These are phyloP conservation scores for Stereocaulon alpinum DNA, from an alignment of 495 filamentous ascomycete genomes.

Conservation along the genomic window DNA sequence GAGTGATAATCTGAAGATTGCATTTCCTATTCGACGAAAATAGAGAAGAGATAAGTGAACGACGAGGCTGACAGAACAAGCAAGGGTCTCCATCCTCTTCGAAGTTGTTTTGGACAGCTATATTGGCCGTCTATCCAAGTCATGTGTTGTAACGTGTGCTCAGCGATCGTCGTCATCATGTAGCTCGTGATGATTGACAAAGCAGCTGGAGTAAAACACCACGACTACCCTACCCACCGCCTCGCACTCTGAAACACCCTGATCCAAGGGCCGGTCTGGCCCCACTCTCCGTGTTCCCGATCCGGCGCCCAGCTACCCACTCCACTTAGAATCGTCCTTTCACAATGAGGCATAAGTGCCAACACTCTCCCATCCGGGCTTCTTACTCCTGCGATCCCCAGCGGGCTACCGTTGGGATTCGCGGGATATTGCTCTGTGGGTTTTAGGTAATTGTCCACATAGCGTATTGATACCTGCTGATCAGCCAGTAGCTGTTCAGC, in stretches of 20 bases:
- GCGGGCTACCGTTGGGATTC: conserved; percentile 88
- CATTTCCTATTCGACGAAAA: too few species aligned
- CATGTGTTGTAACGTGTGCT: too few species aligned
- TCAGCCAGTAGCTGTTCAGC: conserved; percentile 45
- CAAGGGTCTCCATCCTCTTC: too few species aligned
- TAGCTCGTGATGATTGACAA: neutral
- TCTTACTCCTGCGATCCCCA: conserved; percentile 74
- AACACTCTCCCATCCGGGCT: conserved; percentile 75
- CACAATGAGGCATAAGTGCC: conserved; percentile 94
- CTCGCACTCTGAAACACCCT: conserved; percentile 16
- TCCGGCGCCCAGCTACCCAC: conserved; percentile 66
- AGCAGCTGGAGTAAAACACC: too few species aligned
- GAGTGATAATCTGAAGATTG: too few species aligned
- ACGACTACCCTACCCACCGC: conserved; percentile 8
- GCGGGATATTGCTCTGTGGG: conserved; percentile 77
- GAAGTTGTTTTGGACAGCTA: too few species aligned
- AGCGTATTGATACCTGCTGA: conserved; percentile 62
- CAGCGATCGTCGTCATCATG: too few species aligned
- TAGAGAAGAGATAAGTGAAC: too few species aligned
- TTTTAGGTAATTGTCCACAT: conserved; percentile 65
- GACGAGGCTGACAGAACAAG: too few species aligned
- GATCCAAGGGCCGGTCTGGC: conserved; percentile 78
- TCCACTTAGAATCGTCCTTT: conserved; percentile 63
- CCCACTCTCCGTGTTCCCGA: conserved; percentile 57
- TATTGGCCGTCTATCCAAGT: too few species aligned